These are phyloP conservation scores for Morella rubra DNA, from an alignment of 306 rosid genomes.

Conservation along the genomic window DNA sequence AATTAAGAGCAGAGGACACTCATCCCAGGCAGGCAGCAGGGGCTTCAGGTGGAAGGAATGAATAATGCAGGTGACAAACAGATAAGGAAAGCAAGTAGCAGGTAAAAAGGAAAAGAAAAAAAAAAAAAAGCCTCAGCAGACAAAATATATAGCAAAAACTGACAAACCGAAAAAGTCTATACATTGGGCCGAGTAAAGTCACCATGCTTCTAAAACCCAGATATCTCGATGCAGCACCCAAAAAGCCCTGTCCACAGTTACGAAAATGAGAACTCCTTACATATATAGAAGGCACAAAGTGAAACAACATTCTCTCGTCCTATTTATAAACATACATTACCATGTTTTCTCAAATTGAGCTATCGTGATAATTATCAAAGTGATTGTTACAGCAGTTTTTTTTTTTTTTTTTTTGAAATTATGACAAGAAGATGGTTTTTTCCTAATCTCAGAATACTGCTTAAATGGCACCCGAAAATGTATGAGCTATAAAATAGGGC, in stretches of 20 bases:
- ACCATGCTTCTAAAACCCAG: conserved; percentile 81
- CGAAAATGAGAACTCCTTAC: conserved; percentile 23
- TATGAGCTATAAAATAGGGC: too few relatives aligned
- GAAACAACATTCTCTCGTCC: neutral
- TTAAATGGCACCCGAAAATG: too few relatives aligned
- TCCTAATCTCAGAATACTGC: too few relatives aligned
- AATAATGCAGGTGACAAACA: neutral
- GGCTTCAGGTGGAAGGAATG: neutral
- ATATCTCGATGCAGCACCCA: conserved; percentile 91
- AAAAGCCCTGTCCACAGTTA: conserved; percentile 63
- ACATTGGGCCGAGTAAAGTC: conserved; percentile 92
- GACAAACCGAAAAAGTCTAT: conserved; percentile 39
- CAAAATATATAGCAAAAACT: conserved; percentile 13
- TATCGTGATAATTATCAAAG: neutral
- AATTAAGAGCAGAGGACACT: too few relatives aligned
- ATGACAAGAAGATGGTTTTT: too few relatives aligned
- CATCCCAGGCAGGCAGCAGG: too few relatives aligned
- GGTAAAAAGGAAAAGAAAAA: neutral
- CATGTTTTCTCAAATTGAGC: neutral
- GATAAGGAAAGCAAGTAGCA: neutral
- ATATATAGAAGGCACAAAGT: neutral
- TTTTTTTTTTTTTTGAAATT: too few relatives aligned
- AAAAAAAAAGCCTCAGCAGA: neutral
- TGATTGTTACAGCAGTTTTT: too few relatives aligned
- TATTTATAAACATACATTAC: neutral